Conservation (phyloP, 306 rosid species). For the Pueraria montana region DNA sequence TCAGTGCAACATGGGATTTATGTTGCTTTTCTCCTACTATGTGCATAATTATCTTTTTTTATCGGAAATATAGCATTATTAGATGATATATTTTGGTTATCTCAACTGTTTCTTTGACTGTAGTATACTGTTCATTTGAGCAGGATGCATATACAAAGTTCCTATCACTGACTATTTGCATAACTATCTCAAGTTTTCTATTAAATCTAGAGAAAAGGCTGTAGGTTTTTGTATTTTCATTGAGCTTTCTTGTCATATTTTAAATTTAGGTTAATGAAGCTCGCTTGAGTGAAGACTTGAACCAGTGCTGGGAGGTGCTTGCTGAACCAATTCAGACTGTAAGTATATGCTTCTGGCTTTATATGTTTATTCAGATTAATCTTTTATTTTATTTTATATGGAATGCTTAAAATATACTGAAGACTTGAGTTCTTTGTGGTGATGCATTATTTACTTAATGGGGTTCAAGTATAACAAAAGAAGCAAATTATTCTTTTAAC, state of each 20-base stretch:
- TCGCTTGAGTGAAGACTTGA: slow-evolving; percentile 82
- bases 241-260: slow-evolving; percentile 33
- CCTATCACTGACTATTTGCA: slow-evolving; percentile 35
- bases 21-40: slow-evolving; percentile 10
- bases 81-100: slow-evolving; percentile 21
- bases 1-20: slow-evolving; percentile 16
- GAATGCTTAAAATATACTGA: neutral
- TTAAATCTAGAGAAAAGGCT: slow-evolving; percentile 23
- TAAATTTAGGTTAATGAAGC: slow-evolving; percentile 74
- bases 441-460: slow-evolving; percentile 18
- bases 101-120: slow-evolving; percentile 23
- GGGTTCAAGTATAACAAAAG: slow-evolving; percentile 19
- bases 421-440: neutral
- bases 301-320: slow-evolving; percentile 94
- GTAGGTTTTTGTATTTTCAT: neutral
- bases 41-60: slow-evolving; percentile 6
- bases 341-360: slow-evolving; percentile 49
- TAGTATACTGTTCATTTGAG: slow-evolving; percentile 14
- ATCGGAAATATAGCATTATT: neutral
- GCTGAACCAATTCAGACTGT: slow-evolving; percentile 98
- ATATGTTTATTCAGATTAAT: slow-evolving; percentile 15
- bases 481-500: slow-evolving; percentile 13
- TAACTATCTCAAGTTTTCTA: slow-evolving; percentile 13
- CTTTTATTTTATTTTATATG: slow-evolving; percentile 8
- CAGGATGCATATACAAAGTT: slow-evolving; percentile 22